phyloP scores from a whole-genome alignment of 2,329 filamentous ascomycete genomes.

The Colletotrichum sp. region DNA sequence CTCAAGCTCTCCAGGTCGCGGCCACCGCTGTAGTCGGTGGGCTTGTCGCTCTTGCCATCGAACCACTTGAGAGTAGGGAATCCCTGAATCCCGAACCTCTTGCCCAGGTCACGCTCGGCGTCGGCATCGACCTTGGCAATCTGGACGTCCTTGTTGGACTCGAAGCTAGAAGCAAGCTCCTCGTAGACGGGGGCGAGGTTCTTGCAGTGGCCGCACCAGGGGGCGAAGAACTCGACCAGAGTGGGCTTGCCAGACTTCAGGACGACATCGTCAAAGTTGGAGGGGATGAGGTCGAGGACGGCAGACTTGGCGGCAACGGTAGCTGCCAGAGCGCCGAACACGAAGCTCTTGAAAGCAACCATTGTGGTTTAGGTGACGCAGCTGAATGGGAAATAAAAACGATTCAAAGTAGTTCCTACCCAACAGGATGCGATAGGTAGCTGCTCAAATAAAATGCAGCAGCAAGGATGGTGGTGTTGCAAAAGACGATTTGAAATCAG shows the following conservation, averaged over 20 bases:
- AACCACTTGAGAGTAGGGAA: slow-evolving; percentile 99
- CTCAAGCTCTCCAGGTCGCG: slow-evolving; percentile 86
- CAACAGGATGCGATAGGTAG: slow-evolving; percentile 3
- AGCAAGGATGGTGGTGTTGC: neutral
- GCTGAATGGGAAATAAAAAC: neutral
- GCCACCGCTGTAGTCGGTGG: slow-evolving; percentile 83
- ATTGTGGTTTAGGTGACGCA: slow-evolving; percentile 37
- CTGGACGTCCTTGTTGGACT: slow-evolving; percentile 73
- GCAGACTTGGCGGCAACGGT: slow-evolving; percentile 74
- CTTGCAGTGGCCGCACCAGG: slow-evolving; percentile 99
- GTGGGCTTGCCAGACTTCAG: slow-evolving; percentile 93
- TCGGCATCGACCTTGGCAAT: slow-evolving; percentile 98
- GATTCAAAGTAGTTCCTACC: neutral
- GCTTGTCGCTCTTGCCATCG: slow-evolving; percentile 88
- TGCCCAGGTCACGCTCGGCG: slow-evolving; percentile 81
- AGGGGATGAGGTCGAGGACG: slow-evolving; percentile 86
- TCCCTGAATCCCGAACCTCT: slow-evolving; percentile 86
- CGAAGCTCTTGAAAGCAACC: slow-evolving; percentile 65
- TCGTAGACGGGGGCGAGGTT: slow-evolving; percentile 94
- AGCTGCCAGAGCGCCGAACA: slow-evolving; percentile 60
- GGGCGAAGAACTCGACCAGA: slow-evolving; percentile 96
- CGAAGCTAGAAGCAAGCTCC: slow-evolving; percentile 79
- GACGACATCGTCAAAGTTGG: slow-evolving; percentile 91
- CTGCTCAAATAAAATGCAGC: neutral
- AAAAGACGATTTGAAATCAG: slow-evolving; percentile 39